Percentiles rank a stretch among this genome's conserved stretches.
These are phyloP conservation scores for Bruguiera hainesii DNA, from an alignment of 441 rosid species.

Conservation along the genomic window DNA sequence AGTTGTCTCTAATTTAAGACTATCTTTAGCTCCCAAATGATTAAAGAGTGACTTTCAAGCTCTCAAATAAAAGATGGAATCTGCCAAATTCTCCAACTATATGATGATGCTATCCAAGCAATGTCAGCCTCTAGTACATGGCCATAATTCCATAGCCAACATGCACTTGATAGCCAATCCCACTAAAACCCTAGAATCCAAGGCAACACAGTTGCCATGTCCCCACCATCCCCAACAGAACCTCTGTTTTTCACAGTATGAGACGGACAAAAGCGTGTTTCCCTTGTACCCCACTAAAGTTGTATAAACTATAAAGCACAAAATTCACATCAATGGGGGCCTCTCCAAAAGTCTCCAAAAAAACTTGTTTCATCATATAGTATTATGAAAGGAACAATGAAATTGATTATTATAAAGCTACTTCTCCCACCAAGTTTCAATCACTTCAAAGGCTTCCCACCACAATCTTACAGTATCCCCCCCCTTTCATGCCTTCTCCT, in stretches of 20 bases:
- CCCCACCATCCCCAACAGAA: slow-evolving; percentile 36
- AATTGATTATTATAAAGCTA: slow-evolving; percentile 34
- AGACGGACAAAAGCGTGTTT: slow-evolving; percentile 32
- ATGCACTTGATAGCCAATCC: slow-evolving; percentile 38
- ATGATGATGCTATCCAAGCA: slow-evolving; percentile 13
- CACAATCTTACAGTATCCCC: neutral
- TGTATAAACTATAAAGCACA: slow-evolving; percentile 5
- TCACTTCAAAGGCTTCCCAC: slow-evolving; percentile 38
- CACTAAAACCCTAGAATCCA: slow-evolving; percentile 53
- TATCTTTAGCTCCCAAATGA: slow-evolving; percentile 16
- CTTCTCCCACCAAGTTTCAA: slow-evolving; percentile 38
- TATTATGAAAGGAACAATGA: slow-evolving; percentile 21
- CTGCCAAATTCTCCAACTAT: slow-evolving; percentile 19
- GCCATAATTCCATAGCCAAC: slow-evolving; percentile 34
- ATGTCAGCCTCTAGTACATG: slow-evolving; percentile 3
- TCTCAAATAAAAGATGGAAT: slow-evolving; percentile 25
- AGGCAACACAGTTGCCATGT: slow-evolving; percentile 38
- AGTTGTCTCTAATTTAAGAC: neutral
- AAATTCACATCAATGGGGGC: slow-evolving; percentile 31
- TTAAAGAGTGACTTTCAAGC: slow-evolving; percentile 33
- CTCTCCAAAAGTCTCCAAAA: slow-evolving; percentile 19
- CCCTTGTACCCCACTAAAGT: slow-evolving; percentile 33
- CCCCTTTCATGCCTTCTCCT: slow-evolving; percentile 13
- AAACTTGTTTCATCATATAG: slow-evolving; percentile 30
- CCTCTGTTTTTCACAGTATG: slow-evolving; percentile 26